Conservation (phyloP, 306 rosid species). For the Castanea crenata region DNA sequence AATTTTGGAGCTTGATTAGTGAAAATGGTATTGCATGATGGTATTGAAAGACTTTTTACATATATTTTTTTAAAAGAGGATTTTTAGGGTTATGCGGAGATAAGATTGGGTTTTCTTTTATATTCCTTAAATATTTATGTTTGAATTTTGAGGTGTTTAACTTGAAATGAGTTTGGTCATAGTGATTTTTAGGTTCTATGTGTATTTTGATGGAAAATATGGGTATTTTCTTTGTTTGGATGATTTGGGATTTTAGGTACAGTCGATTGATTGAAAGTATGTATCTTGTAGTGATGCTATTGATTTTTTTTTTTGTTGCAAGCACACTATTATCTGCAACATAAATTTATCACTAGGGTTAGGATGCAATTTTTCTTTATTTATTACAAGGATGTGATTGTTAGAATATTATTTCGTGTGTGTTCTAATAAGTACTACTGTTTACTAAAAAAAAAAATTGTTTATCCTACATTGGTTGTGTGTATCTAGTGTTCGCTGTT, state of each 20-base stretch:
- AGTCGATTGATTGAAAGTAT: not conserved
- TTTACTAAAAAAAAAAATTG: no score
- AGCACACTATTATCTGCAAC: not conserved
- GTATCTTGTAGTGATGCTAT: not conserved
- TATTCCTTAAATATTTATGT: not conserved
- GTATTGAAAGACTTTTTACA: no score
- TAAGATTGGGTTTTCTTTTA: not conserved
- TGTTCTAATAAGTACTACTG: no score
- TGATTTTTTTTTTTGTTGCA: not conserved
- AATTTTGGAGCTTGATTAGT: conserved; percentile 6
- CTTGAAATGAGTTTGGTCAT: not conserved
- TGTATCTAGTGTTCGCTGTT: no score
- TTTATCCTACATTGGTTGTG: no score
- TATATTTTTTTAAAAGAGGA: not conserved
- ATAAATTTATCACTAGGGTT: no score
- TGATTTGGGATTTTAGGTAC: not conserved
- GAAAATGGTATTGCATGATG: not conserved
- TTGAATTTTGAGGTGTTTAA: not conserved
- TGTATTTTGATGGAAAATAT: not conserved
- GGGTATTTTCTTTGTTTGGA: not conserved
- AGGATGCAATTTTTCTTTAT: not conserved
- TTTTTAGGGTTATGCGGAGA: not conserved
- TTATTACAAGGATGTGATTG: not conserved
- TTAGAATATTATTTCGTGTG: not conserved
- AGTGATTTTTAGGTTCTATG: not conserved